Conservation (phyloP, 2,329 filamentous ascomycete species). For the Colletotrichum sojae region DNA sequence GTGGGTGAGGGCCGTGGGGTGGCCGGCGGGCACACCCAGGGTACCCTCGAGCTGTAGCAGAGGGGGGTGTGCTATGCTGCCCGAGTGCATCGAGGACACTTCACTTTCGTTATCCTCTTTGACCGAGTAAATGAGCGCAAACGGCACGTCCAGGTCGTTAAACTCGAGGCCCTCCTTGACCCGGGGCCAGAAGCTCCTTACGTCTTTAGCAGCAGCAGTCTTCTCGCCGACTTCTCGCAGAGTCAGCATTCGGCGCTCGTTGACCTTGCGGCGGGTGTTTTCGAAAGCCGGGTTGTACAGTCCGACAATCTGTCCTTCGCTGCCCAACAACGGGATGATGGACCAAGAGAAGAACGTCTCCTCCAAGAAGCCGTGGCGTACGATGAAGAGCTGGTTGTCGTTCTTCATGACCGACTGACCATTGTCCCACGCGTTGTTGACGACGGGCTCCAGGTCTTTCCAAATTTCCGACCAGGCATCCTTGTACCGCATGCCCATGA, state of each 20-base stretch:
- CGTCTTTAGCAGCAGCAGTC: constrained; percentile 79
- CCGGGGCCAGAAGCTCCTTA: constrained; percentile 81
- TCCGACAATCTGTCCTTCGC: constrained; percentile 80
- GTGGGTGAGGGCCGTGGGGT: constrained; percentile 70
- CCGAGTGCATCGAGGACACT: constrained; percentile 78
- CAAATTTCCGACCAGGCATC: constrained; percentile 83
- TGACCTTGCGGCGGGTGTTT: constrained; percentile 83
- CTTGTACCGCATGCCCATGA: constrained; percentile 82
- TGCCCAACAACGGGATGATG: constrained; percentile 82
- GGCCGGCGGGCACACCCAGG: constrained; percentile 76
- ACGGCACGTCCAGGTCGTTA: constrained; percentile 83
- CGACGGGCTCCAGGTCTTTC: constrained; percentile 77
- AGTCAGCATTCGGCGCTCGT: constrained; percentile 84
- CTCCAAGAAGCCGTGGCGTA: constrained; percentile 78
- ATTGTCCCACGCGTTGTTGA: constrained; percentile 75
- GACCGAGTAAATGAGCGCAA: constrained; percentile 83
- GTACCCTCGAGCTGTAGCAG: constrained; percentile 79
- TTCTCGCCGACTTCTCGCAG: constrained; percentile 83
- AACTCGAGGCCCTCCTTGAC: constrained; percentile 78
- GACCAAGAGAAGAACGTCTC: constrained; percentile 89
- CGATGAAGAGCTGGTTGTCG: constrained; percentile 82
- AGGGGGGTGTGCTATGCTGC: constrained; percentile 72
- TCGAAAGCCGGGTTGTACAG: constrained; percentile 87
- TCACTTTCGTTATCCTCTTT: constrained; percentile 80
- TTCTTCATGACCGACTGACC: constrained; percentile 89